These are phyloP conservation scores for Helotiales sp. DNA, from an alignment of 2,329 filamentous ascomycete species.

Conservation along the genomic window DNA sequence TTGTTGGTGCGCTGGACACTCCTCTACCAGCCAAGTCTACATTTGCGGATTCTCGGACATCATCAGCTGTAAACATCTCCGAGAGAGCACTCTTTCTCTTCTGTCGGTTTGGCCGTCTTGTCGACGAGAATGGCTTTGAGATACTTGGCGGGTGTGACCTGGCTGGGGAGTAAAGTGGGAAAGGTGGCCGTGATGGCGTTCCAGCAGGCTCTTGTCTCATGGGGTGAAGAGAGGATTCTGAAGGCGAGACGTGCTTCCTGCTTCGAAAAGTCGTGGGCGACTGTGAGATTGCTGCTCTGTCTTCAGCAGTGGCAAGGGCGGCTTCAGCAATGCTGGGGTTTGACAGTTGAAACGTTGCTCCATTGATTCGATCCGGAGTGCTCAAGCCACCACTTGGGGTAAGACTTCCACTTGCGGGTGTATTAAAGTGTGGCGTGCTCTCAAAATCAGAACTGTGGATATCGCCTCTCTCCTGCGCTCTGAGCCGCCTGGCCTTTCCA, in stretches of 20 bases:
- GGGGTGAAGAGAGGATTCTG: slow-evolving; percentile 3
- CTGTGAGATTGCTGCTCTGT: background rate
- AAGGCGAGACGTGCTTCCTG: background rate
- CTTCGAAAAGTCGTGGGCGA: background rate
- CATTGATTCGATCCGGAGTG: background rate
- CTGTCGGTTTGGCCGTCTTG: slow-evolving; percentile 16
- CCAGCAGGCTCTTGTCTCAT: background rate
- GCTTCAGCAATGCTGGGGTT: slow-evolving; percentile 24
- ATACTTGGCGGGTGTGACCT: slow-evolving; percentile 9
- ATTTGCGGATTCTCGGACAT: slow-evolving; percentile 10
- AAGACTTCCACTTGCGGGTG: slow-evolving; percentile 30
- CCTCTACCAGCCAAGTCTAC: slow-evolving; percentile 11
- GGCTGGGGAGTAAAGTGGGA: slow-evolving; percentile 8
- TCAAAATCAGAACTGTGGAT: slow-evolving; percentile 39
- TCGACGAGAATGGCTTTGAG: slow-evolving; percentile 24
- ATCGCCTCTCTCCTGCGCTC: slow-evolving; percentile 39
- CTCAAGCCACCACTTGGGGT: slow-evolving; percentile 11
- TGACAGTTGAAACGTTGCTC: slow-evolving; percentile 16
- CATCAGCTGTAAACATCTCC: slow-evolving; percentile 37
- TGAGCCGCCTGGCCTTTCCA: slow-evolving; percentile 32
- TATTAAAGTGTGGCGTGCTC: slow-evolving; percentile 32
- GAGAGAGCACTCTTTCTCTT: slow-evolving; percentile 38
- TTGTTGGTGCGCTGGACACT: slow-evolving; percentile 27
- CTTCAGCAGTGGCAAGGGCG: slow-evolving; percentile 14
- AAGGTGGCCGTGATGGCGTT: slow-evolving; percentile 4